Conservation (phyloP, 805 yeast genomes). For the Torulaspora indica region DNA sequence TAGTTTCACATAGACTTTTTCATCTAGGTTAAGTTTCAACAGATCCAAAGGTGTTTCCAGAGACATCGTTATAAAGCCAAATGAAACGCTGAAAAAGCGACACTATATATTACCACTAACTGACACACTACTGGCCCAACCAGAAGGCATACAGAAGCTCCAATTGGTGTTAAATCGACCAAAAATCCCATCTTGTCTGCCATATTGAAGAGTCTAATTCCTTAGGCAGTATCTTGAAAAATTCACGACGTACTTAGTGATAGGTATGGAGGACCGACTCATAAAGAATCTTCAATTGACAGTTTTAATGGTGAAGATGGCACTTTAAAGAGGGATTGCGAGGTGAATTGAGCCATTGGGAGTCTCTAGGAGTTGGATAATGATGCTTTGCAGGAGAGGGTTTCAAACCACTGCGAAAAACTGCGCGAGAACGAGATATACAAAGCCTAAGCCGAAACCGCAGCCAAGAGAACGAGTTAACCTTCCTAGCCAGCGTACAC, state of each 20-base stretch:
- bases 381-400: constrained; percentile 18
- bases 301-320: background rate
- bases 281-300: background rate
- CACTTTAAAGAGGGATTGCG: background rate
- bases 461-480: constrained; percentile 23
- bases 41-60: constrained; percentile 82
- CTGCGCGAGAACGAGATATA: constrained; percentile 42
- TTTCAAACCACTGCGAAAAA: constrained; percentile 37
- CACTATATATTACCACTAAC: background rate
- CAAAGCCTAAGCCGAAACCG: constrained; percentile 34
- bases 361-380: background rate
- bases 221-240: background rate
- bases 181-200: background rate
- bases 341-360: background rate
- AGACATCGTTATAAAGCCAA: constrained; percentile 14
- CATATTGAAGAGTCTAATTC: background rate
- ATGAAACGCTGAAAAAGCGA: background rate
- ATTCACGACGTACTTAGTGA: too few relatives aligned
- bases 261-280: too few relatives aligned
- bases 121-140: too few relatives aligned
- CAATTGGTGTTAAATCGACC: background rate
- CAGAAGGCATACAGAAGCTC: background rate
- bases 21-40: constrained; percentile 81
- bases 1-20: constrained; percentile 77
- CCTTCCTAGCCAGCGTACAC: constrained; percentile 27